Base-by-base conservation (phyloP, 1,284 basidiomycete genomes). In the Malassezia brasiliensis region DNA sequence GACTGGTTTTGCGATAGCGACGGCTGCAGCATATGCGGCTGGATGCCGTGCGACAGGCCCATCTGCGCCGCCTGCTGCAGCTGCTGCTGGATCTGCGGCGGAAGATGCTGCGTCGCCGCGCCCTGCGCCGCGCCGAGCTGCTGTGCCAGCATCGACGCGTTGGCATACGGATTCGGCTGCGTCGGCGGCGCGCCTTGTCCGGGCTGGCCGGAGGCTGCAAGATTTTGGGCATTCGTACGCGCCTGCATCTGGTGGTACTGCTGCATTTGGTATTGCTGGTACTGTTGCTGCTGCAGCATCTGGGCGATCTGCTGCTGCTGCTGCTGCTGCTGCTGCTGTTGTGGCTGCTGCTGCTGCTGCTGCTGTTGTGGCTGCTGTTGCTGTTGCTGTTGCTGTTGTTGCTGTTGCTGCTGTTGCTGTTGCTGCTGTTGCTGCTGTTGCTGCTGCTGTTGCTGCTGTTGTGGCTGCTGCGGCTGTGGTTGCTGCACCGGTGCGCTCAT, bases 181-280 rank as follows among this genome's bases (percentile, higher is more conserved):
- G 39, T 41, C 8, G 5, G 17, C 39, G 19, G 5, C 22, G 39
- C 7, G 7, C 7, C 6, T 11, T 32, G 31, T 32, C 31, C 31
- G 7, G 31, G 31, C 31, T n/a, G n/a, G n/a, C n/a, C n/a, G n/a
- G n/a, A n/a, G n/a, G n/a, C n/a, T n/a, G n/a, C n/a, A n/a, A n/a
- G n/a, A n/a, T 25, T 6, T 12, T 8, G 40, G 39, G 11, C 20
- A 52, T 22, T 38, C 51, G 19, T 57, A 42, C 55, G 52, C n/a
- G 40, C 38, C 53, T 64, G 61, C 1, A 47, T 51, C 31, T 42
- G 49, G 34, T 52, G 60, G 44, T 58, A 56, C n/a, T n/a, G n/a
- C n/a, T n/a, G n/a, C 53, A 53, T 28, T 48, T 61, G 63, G 19
- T 57, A 48, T 39, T 37, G 40, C 40, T 53, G 48, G 50, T 50